A percentile compares a stretch with the other conserved stretches of the same genome.
phyloP scores from a whole-genome alignment of 495 filamentous ascomycete species.

The Xylaria bambusicola region DNA sequence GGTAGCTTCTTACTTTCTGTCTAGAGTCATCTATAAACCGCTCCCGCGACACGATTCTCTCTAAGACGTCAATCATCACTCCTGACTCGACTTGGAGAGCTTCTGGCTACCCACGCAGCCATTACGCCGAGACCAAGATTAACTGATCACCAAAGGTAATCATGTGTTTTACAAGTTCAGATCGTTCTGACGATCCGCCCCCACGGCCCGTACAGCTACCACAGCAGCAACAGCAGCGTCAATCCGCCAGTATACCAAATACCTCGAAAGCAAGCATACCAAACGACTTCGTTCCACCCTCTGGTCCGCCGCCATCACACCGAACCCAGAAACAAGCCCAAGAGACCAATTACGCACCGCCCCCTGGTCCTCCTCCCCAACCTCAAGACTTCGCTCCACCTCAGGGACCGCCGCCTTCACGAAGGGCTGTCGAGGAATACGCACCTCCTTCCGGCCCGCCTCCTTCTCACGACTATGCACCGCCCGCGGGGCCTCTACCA shows the following conservation, averaged over 20 bases:
- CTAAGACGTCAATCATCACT: too few species aligned
- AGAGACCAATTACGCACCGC: slow-evolving; percentile 26
- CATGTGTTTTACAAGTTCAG: slow-evolving; percentile 51
- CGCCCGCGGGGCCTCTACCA: slow-evolving; percentile 43
- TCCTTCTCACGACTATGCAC: slow-evolving; percentile 39
- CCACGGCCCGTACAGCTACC: slow-evolving; percentile 30
- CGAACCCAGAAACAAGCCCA: slow-evolving; percentile 20
- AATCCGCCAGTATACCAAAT: slow-evolving; percentile 33
- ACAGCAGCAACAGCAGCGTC: slow-evolving; percentile 27
- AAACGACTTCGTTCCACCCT: slow-evolving; percentile 25
- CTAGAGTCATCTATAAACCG: too few species aligned
- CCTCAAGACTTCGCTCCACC: slow-evolving; percentile 42
- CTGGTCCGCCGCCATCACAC: slow-evolving; percentile 26
- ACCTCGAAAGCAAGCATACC: slow-evolving; percentile 17
- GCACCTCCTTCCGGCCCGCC: slow-evolving; percentile 37
- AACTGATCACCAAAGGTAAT: too few species aligned
- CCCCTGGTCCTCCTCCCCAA: slow-evolving; percentile 36
- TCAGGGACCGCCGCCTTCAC: slow-evolving; percentile 24
- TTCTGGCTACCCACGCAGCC: too few species aligned
- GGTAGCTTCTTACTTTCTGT: too few species aligned
- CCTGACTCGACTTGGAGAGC: too few species aligned
- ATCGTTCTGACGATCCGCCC: slow-evolving; percentile 33
- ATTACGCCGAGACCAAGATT: too few species aligned
- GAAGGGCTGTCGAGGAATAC: slow-evolving; percentile 22
- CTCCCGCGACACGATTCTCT: too few species aligned